Evolutionary conservation across 2,329 filamentous ascomycete genomes (phyloP).

Genomic region (Pseudogymnoascus sp.): DNA sequence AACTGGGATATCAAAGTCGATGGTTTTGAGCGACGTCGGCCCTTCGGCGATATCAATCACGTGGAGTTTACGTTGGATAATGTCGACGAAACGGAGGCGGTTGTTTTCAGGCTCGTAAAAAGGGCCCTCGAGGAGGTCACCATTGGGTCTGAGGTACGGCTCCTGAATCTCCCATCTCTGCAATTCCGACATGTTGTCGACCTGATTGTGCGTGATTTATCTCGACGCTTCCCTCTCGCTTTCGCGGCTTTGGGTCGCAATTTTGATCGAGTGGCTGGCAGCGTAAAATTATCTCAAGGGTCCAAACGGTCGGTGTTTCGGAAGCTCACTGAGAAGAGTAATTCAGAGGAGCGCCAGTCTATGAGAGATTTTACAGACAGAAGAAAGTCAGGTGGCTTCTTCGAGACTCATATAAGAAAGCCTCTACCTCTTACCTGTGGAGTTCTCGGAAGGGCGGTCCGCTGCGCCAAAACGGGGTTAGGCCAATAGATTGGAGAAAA

Average conservation of each 20-base stretch:
- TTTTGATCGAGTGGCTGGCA: neutral
- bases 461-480: neutral
- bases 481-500: neutral
- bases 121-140: constrained; percentile 63
- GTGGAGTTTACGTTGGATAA: constrained; percentile 68
- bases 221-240: neutral
- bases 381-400: constrained; percentile 7
- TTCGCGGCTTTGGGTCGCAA: neutral
- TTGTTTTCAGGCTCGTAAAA: constrained; percentile 60
- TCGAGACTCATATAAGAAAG: constrained; percentile 8
- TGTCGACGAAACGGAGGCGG: constrained; percentile 70
- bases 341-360: neutral
- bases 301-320: neutral
- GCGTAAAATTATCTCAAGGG: neutral
- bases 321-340: neutral
- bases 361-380: neutral
- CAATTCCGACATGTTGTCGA: neutral
- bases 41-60: constrained; percentile 57
- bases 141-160: constrained; percentile 50
- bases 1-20: constrained; percentile 45
- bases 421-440: constrained; percentile 3
- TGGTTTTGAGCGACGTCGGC: constrained; percentile 14
- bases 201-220: neutral
- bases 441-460: constrained; percentile 5
- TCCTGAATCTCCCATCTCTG: constrained; percentile 37